Percentiles rank a stretch among this genome's conserved stretches.
These are phyloP conservation scores for Spirogloea muscicola DNA, from an alignment of 139 green algal genomes.

Conservation along the genomic window DNA sequence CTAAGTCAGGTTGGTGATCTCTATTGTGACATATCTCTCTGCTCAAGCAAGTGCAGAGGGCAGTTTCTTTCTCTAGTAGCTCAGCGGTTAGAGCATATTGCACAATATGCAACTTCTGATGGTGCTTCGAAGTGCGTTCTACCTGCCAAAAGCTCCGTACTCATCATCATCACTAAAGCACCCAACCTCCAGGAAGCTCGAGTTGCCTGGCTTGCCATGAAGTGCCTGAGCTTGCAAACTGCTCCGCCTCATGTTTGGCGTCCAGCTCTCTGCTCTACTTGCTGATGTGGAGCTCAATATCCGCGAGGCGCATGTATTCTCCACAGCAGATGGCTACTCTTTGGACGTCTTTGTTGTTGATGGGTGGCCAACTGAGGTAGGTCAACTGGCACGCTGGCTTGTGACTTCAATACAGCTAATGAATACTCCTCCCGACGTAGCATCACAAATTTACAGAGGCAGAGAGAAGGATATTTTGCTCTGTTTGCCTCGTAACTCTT, in stretches of 20 bases:
- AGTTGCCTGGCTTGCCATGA: too few species aligned
- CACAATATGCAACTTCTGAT: neutral
- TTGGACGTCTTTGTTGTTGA: constrained; percentile 93
- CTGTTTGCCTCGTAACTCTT: too few species aligned
- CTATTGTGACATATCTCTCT: neutral
- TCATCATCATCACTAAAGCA: too few species aligned
- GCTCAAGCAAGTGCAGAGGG: neutral
- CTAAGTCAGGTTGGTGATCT: constrained; percentile 39
- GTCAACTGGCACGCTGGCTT: too few species aligned
- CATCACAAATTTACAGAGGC: too few species aligned
- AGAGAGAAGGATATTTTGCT: too few species aligned
- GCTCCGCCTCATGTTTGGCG: constrained; percentile 8
- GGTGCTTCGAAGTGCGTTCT: neutral
- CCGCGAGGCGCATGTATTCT: constrained; percentile 96
- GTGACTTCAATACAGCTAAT: too few species aligned
- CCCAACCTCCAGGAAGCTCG: too few species aligned
- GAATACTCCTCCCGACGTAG: too few species aligned
- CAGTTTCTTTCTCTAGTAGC: neutral
- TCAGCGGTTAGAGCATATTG: neutral
- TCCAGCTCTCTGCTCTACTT: constrained; percentile 42
- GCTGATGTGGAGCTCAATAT: constrained; percentile 93
- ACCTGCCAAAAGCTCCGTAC: too few species aligned
- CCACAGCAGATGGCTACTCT: constrained; percentile 85
- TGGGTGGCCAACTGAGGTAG: constrained; percentile 44
- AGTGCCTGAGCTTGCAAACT: too few species aligned